Evolutionary conservation across 495 filamentous ascomycete species (phyloP).

Genomic region (Penicillium pancosmium): DNA sequence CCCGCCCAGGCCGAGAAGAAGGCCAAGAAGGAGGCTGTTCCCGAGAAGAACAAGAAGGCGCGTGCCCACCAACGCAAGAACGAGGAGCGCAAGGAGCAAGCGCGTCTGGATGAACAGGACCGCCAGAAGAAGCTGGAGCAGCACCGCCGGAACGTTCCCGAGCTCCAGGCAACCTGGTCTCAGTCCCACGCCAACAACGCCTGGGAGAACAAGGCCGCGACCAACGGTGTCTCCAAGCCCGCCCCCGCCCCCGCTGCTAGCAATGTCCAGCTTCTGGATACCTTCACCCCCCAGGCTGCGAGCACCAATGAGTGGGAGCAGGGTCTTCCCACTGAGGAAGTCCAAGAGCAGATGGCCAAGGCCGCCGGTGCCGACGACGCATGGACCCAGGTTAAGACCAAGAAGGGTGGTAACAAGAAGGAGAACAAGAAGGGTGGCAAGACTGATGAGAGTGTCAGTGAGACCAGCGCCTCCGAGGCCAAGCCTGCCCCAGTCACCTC

Average conservation of each 20-base stretch:
- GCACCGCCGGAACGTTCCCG: conserved; percentile 76
- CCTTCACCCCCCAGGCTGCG: conserved; percentile 72
- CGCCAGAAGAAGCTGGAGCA: conserved; percentile 73
- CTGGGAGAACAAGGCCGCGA: conserved; percentile 56
- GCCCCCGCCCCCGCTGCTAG: conserved; percentile 28
- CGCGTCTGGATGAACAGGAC: conserved; percentile 60
- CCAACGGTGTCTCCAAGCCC: conserved; percentile 29
- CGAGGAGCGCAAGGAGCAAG: conserved; percentile 72
- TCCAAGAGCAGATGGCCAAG: conserved; percentile 73
- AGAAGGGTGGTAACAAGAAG: conserved; percentile 59
- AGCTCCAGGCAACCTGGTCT: conserved; percentile 73
- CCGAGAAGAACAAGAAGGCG: conserved; percentile 84
- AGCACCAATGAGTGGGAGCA: conserved; percentile 51
- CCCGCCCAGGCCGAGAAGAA: conserved; percentile 65
- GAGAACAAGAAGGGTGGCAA: conserved; percentile 53
- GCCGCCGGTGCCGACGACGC: conserved; percentile 60
- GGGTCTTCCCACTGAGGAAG: conserved; percentile 77
- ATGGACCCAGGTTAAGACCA: conserved; percentile 78
- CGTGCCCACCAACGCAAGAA: conserved; percentile 79
- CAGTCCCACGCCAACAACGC: conserved; percentile 64
- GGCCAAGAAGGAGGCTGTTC: conserved; percentile 59
- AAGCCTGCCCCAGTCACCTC: conserved; percentile 29
- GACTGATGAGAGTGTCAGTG: conserved; percentile 45
- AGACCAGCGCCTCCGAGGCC: conserved; percentile 44
- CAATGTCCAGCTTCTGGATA: conserved; percentile 68